A percentile compares a stretch with the other conserved stretches of the same genome.
phyloP scores from a whole-genome alignment of 139 green algal species.

The Coelastrella sp. region DNA sequence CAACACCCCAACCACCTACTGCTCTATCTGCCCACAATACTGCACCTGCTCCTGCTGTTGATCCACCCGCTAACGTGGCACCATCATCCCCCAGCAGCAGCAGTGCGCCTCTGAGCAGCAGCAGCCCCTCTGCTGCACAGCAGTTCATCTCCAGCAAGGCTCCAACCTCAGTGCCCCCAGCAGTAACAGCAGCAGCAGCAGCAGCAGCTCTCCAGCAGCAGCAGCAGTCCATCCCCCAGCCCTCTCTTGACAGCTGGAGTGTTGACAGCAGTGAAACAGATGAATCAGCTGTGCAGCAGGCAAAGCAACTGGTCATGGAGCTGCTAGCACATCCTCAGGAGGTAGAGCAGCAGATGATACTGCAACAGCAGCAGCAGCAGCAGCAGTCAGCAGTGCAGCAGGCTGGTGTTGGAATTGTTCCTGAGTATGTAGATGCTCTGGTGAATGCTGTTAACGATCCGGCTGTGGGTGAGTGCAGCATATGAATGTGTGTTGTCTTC shows the following conservation, averaged over 20 bases:
- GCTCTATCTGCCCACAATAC: neutral
- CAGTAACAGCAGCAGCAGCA: neutral
- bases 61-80: neutral
- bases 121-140: neutral
- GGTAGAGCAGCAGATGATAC: neutral
- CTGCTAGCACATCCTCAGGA: neutral
- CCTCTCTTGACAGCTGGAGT: conserved; percentile 10
- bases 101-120: neutral
- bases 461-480: neutral
- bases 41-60: too few relatives aligned
- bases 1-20: neutral
- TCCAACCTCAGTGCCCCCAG: neutral
- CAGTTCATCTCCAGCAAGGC: neutral
- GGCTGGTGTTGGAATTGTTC: neutral
- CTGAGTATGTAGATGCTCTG: neutral
- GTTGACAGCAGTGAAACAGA: neutral
- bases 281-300: neutral
- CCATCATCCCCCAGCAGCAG: neutral
- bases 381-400: neutral
- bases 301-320: neutral
- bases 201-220: conserved; percentile 17
- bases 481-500: too few relatives aligned
- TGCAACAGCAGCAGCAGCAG: neutral
- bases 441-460: neutral
- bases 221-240: neutral